Percentiles rank a stretch among this genome's conserved stretches.
phyloP scores from a whole-genome alignment of 2,329 filamentous ascomycete species.

The Chrysoporthe cubensis region DNA sequence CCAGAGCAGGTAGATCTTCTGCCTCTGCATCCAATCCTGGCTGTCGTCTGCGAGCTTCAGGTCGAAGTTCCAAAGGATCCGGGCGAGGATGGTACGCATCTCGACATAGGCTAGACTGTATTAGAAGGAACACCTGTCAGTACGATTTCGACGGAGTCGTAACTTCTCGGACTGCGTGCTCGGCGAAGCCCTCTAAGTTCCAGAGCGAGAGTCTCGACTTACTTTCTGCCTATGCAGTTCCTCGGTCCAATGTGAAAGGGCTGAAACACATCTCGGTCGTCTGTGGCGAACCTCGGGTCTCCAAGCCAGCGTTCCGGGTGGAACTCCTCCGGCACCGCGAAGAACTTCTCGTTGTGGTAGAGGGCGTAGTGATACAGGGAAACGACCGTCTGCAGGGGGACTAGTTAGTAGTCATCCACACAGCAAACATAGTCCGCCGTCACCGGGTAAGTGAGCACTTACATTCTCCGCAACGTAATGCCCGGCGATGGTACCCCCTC shows the following conservation, averaged over 20 bases:
- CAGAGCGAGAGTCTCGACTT: conserved; percentile 18
- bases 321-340: conserved; percentile 38
- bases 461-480: conserved; percentile 25
- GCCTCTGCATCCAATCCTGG: conserved; percentile 34
- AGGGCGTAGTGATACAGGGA: conserved; percentile 38
- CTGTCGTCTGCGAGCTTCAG: conserved; percentile 34
- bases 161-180: not conserved
- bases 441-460: not conserved
- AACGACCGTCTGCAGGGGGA: conserved; percentile 35
- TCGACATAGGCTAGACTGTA: conserved; percentile 41
- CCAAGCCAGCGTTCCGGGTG: conserved; percentile 42
- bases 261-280: conserved; percentile 31
- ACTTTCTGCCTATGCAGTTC: conserved; percentile 41
- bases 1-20: conserved; percentile 38
- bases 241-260: conserved; percentile 39
- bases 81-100: conserved; percentile 41
- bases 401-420: not conserved
- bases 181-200: not conserved
- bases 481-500: conserved; percentile 24
- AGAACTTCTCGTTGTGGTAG: conserved; percentile 38
- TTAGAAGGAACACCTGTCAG: conserved; percentile 12
- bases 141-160: not conserved
- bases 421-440: not conserved
- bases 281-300: conserved; percentile 24
- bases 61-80: conserved; percentile 41